Evolutionary conservation across 1,284 basidiomycete genomes (phyloP).

Genomic region (Ustilago xerochloae): DNA sequence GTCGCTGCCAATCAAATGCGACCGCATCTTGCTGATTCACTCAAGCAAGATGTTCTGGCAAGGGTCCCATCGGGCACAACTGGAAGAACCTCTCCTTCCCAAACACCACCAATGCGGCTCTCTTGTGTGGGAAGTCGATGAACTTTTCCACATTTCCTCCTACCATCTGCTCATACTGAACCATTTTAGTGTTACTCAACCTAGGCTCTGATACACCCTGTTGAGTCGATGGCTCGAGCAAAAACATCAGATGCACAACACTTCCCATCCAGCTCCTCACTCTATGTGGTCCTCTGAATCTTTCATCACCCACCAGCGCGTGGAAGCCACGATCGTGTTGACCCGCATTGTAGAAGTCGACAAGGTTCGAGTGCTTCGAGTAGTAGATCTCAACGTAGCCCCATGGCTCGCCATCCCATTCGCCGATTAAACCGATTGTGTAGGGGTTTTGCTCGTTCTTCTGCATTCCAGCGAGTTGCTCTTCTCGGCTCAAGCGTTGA

Average conservation of each 20-base stretch:
- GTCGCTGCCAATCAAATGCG: neutral
- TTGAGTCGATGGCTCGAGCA: constrained; percentile 56
- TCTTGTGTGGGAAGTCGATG: constrained; percentile 64
- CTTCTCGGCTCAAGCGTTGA: constrained; percentile 50
- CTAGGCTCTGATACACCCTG: constrained; percentile 61
- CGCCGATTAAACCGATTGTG: constrained; percentile 56
- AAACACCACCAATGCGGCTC: constrained; percentile 60
- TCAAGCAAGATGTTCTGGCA: constrained; percentile 40
- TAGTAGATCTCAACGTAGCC: constrained; percentile 66
- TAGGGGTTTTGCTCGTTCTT: constrained; percentile 35
- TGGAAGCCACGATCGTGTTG: constrained; percentile 63
- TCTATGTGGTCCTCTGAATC: constrained; percentile 59
- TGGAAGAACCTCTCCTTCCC: constrained; percentile 64
- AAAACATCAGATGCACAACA: constrained; percentile 61
- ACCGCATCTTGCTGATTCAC: neutral
- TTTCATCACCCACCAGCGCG: constrained; percentile 62
- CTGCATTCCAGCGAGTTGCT: constrained; percentile 53
- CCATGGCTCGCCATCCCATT: constrained; percentile 64
- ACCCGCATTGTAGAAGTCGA: constrained; percentile 43
- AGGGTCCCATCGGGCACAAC: constrained; percentile 56
- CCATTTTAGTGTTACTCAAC: constrained; percentile 62
- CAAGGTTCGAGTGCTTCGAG: constrained; percentile 49
- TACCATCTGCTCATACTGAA: constrained; percentile 62
- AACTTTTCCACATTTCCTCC: constrained; percentile 65
- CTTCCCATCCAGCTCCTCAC: constrained; percentile 66